A percentile compares a stretch with the other conserved stretches of the same genome.
Evolutionary conservation across 2,329 filamentous ascomycete genomes (phyloP).

Genomic region (Claviceps quebecensis): DNA sequence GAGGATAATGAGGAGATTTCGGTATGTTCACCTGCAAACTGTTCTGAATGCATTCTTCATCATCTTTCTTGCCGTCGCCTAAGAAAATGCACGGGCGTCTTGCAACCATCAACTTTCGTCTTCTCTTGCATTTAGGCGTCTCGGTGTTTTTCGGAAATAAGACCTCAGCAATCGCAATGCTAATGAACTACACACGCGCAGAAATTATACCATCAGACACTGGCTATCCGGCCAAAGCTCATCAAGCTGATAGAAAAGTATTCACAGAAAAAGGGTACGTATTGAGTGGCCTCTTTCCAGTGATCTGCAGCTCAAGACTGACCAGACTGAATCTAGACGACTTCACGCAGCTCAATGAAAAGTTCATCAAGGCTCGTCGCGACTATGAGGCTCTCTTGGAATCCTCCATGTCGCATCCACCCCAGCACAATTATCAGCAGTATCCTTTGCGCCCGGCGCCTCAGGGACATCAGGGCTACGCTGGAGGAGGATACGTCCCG

Average conservation of each 20-base stretch:
- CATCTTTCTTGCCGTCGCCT: no score
- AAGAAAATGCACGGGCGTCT: no score
- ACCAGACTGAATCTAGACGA: slow-evolving; percentile 49
- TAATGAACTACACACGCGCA: slow-evolving; percentile 20
- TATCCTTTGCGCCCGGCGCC: slow-evolving; percentile 41
- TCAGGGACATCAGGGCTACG: slow-evolving; percentile 33
- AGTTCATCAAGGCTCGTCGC: slow-evolving; percentile 95
- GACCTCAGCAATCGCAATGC: slow-evolving; percentile 4
- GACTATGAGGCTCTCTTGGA: slow-evolving; percentile 96
- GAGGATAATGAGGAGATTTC: slow-evolving; percentile 97
- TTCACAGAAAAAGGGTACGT: slow-evolving; percentile 88
- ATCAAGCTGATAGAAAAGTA: slow-evolving; percentile 99
- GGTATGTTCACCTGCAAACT: slow-evolving; percentile 26
- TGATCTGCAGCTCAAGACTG: no score
- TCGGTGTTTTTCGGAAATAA: no score
- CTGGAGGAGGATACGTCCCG: slow-evolving; percentile 26
- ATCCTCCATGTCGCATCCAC: slow-evolving; percentile 90
- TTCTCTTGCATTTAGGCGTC: no score
- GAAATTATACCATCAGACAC: slow-evolving; percentile 79
- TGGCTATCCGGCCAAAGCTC: slow-evolving; percentile 88
- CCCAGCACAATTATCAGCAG: slow-evolving; percentile 63
- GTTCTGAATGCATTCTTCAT: no score
- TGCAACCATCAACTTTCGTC: no score
- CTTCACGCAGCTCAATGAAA: slow-evolving; percentile 96
- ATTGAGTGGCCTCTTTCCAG: no score